Evolutionary conservation across 176 grass and related monocot genomes (phyloP).

Genomic region (Avena sativa): DNA sequence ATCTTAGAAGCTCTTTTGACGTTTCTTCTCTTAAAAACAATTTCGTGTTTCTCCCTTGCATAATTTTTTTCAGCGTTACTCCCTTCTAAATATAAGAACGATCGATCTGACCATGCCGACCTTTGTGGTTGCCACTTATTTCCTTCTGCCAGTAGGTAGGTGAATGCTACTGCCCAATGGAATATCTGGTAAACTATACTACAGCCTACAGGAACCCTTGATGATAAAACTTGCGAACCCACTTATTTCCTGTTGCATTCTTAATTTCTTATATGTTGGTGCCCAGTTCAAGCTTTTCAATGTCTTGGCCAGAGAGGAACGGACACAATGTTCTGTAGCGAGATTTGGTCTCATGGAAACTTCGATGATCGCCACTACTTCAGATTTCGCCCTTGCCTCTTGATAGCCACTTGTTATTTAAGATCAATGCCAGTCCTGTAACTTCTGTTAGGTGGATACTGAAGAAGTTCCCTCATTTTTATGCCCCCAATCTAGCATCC

Average conservation of each 20-base stretch:
- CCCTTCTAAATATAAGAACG: neutral
- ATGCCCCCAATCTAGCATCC: conserved; percentile 1
- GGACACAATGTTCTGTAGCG: neutral
- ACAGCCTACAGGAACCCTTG: neutral
- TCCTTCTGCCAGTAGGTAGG: neutral
- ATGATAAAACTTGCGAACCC: neutral
- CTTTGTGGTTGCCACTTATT: neutral
- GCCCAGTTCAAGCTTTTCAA: neutral
- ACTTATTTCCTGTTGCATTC: neutral
- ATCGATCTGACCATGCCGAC: neutral
- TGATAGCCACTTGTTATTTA: neutral
- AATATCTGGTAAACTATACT: neutral
- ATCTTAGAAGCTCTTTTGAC: neutral
- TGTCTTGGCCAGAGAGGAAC: neutral
- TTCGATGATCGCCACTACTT: neutral
- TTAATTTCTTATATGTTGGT: neutral
- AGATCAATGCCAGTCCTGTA: conserved; percentile 25
- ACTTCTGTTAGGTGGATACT: neutral
- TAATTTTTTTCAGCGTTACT: neutral
- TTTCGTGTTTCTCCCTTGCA: neutral
- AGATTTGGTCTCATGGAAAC: conserved; percentile 6
- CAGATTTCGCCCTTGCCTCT: neutral
- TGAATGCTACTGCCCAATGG: neutral
- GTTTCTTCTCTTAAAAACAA: neutral
- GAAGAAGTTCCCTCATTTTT: neutral